Evolutionary conservation across 345 rosid species (phyloP).

Genomic region (Brassica nigra): DNA sequence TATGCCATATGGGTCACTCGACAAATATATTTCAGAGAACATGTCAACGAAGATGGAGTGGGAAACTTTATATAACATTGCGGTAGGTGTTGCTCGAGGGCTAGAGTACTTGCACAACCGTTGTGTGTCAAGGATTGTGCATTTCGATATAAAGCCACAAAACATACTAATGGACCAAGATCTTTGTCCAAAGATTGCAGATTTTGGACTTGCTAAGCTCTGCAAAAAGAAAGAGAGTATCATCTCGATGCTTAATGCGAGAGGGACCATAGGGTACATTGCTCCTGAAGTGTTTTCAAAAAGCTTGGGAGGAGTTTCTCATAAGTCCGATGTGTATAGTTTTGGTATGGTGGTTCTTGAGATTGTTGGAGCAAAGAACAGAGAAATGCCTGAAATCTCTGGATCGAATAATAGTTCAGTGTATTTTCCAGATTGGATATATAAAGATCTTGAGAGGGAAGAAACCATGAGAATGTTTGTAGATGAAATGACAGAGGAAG

Average conservation of each 20-base stretch:
- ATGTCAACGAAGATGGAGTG: neutral
- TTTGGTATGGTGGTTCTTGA: neutral
- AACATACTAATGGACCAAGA: neutral
- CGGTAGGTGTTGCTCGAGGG: neutral
- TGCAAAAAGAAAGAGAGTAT: neutral
- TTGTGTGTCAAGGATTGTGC: neutral
- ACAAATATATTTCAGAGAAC: neutral
- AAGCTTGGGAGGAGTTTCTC: slow-evolving; percentile 1
- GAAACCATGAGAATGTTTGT: neutral
- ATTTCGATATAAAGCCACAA: slow-evolving; percentile 2
- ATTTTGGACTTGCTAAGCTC: slow-evolving; percentile 1
- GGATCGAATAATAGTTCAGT: neutral
- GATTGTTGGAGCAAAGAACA: neutral
- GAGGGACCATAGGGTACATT: slow-evolving; percentile 5
- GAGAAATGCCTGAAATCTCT: neutral
- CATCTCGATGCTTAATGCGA: neutral
- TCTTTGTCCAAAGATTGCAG: neutral
- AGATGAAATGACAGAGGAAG: neutral
- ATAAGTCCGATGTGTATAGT: neutral
- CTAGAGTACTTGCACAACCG: slow-evolving; percentile 12
- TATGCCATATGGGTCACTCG: neutral
- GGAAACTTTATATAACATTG: neutral
- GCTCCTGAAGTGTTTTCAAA: neutral
- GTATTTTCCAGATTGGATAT: neutral
- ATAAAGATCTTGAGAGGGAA: neutral